These are phyloP conservation scores for Rhododendron kiyosumense DNA, from an alignment of 148 eudicot species.

Conservation along the genomic window DNA sequence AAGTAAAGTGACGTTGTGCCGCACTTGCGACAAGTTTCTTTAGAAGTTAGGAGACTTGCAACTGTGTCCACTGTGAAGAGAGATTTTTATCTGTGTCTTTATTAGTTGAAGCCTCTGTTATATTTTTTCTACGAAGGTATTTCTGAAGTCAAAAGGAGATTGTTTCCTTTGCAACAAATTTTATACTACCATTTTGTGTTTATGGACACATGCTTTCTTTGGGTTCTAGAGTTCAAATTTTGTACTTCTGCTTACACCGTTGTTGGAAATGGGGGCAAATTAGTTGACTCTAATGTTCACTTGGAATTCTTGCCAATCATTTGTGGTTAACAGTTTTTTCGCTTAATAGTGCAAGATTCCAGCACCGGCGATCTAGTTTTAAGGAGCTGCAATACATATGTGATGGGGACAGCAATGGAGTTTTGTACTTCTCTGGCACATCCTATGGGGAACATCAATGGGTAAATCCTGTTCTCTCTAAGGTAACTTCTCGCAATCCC, in stretches of 20 bases:
- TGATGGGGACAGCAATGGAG: constrained; percentile 93
- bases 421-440: constrained; percentile 74
- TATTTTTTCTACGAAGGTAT: background rate
- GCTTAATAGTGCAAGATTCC: constrained; percentile 49
- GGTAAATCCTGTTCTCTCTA: constrained; percentile 86
- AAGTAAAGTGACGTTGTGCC: background rate
- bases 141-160: too few relatives aligned
- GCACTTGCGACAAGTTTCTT: background rate
- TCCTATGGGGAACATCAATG: constrained; percentile 85
- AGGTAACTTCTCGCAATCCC: constrained; percentile 34
- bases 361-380: constrained; percentile 79
- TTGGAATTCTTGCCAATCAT: background rate
- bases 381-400: constrained; percentile 90
- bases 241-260: background rate
- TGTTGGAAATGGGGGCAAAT: background rate
- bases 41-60: background rate
- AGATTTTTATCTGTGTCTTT: background rate
- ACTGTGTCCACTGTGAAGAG: background rate
- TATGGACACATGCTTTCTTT: background rate
- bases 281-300: background rate
- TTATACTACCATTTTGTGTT: background rate
- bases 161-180: background rate
- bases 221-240: background rate
- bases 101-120: background rate
- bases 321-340: constrained; percentile 6